Evolutionary conservation across 176 grass and related monocot genomes (phyloP).

Genomic region (Hsuehochloa calcarea): DNA sequence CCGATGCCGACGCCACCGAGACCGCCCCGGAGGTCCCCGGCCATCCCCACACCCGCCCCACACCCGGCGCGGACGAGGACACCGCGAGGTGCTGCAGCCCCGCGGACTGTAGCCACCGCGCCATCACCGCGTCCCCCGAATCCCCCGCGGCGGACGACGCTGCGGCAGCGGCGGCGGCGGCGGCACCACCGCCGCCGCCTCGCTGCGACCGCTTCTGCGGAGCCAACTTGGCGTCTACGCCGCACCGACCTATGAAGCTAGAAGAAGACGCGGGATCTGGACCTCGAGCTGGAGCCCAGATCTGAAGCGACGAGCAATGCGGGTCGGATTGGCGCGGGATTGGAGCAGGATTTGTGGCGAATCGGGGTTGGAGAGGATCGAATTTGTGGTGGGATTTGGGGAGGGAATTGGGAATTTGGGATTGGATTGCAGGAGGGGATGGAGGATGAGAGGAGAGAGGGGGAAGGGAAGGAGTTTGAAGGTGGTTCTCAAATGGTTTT

Average conservation of each 20-base stretch:
- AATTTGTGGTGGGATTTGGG: not conserved
- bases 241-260: conserved; percentile 15
- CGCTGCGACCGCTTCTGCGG: conserved; percentile 93
- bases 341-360: conserved; percentile 29
- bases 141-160: conserved; percentile 48
- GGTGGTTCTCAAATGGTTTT: conserved; percentile 46
- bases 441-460: not conserved
- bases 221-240: conserved; percentile 61
- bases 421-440: not conserved
- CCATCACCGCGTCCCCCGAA: conserved; percentile 83
- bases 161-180: conserved; percentile 16
- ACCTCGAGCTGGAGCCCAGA: conserved; percentile 60
- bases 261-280: conserved; percentile 21
- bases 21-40: conserved; percentile 26
- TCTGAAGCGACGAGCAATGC: conserved; percentile 35
- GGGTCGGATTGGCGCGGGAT: not conserved
- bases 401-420: not conserved
- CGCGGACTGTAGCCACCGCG: conserved; percentile 85
- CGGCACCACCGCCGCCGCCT: conserved; percentile 55
- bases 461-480: not conserved
- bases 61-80: conserved; percentile 31
- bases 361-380: conserved; percentile 8
- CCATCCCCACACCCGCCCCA: conserved; percentile 20
- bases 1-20: not conserved
- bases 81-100: conserved; percentile 86